A percentile compares a stretch with the other conserved stretches of the same genome.
These are phyloP conservation scores for Fusarium globosum DNA, from an alignment of 2,329 filamentous ascomycete genomes.

Conservation along the genomic window DNA sequence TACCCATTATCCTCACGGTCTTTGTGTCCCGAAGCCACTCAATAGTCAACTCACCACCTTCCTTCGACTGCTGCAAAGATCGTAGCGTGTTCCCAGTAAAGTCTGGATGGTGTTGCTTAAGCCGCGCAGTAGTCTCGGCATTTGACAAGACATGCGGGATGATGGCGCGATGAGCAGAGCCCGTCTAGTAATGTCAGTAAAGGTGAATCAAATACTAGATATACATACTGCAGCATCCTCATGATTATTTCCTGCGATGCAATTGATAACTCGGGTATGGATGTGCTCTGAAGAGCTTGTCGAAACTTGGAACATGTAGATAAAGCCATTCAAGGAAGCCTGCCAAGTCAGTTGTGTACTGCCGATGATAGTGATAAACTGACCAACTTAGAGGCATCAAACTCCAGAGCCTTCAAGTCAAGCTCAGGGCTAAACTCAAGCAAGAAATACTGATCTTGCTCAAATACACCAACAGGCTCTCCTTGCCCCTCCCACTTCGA, in stretches of 20 bases:
- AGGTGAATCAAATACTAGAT: too few relatives aligned
- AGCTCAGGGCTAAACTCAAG: slow-evolving; percentile 7
- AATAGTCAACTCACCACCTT: slow-evolving; percentile 3
- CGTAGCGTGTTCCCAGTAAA: not conserved
- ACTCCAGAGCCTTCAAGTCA: not conserved
- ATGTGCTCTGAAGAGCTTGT: not conserved
- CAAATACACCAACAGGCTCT: not conserved
- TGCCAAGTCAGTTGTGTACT: rapidly evolving
- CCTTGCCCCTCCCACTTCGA: not conserved
- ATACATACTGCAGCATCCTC: not conserved
- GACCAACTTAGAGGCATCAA: not conserved
- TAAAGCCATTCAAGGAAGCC: not conserved
- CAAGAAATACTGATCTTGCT: slow-evolving; percentile 9
- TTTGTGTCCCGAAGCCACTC: not conserved
- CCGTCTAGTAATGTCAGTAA: not conserved
- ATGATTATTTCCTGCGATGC: not conserved
- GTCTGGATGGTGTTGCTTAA: not conserved
- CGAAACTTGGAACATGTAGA: slow-evolving; percentile 14
- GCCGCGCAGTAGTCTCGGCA: rapidly evolving
- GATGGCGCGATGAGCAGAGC: slow-evolving; percentile 14
- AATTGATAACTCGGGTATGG: slow-evolving; percentile 1
- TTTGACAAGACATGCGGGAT: not conserved
- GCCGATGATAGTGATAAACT: rapidly evolving
- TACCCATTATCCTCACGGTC: slow-evolving; percentile 8
- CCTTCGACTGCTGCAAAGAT: slow-evolving; percentile 5